These are phyloP conservation scores for Fusarium newnesense DNA, from an alignment of 2,329 filamentous ascomycete species.

Conservation along the genomic window DNA sequence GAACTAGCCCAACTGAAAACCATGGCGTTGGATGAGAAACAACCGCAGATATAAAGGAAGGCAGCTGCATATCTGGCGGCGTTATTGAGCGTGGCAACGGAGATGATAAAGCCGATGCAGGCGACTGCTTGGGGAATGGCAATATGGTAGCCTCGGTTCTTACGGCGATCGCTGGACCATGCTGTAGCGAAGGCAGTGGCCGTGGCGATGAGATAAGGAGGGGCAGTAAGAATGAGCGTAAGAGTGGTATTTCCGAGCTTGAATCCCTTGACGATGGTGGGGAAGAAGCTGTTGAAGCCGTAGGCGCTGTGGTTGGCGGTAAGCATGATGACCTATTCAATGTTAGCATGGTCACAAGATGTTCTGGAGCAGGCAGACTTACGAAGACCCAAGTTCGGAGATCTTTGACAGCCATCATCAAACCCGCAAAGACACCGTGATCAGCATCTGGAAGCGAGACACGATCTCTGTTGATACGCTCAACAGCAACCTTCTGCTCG, in stretches of 20 bases:
- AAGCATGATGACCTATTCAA: not conserved
- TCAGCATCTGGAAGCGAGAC: constrained; percentile 39
- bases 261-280: not conserved
- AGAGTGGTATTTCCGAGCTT: constrained; percentile 4
- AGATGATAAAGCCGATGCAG: constrained; percentile 38
- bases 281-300: constrained; percentile 17
- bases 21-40: constrained; percentile 31
- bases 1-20: constrained; percentile 33
- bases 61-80: constrained; percentile 32
- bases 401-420: constrained; percentile 39
- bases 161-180: constrained; percentile 33
- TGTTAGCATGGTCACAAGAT: fast-evolving
- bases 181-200: constrained; percentile 28
- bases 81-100: constrained; percentile 33
- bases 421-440: constrained; percentile 32
- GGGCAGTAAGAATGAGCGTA: not conserved
- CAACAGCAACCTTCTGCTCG: constrained; percentile 37
- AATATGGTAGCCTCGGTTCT: constrained; percentile 39
- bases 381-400: constrained; percentile 40
- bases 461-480: constrained; percentile 38
- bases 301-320: constrained; percentile 8
- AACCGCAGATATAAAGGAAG: constrained; percentile 38
- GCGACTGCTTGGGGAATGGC: constrained; percentile 24
- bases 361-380: not conserved
- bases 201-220: constrained; percentile 1